Conservation (phyloP, 1,284 basidiomycete species). For the Moniliella sp. region DNA sequence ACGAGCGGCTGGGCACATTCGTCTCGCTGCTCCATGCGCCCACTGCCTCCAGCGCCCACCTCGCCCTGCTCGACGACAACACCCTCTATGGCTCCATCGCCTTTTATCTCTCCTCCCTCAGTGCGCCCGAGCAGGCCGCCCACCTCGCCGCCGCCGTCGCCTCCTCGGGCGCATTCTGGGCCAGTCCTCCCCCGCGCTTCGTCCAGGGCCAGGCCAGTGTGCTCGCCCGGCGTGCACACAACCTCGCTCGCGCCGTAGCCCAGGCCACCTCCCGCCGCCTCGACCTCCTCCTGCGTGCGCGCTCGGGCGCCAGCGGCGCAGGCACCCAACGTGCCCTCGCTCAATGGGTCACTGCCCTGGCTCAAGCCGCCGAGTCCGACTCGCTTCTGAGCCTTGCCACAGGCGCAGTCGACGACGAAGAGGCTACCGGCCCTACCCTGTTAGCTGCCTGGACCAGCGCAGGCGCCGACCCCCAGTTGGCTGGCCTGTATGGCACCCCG, state of each 20-base stretch:
- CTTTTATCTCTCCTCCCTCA: background rate
- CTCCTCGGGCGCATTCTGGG: background rate
- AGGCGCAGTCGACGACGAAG: no score
- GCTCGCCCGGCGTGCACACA: background rate
- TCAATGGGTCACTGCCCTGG: slow-evolving; percentile 11
- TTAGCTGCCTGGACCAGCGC: no score
- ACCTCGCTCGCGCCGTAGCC: background rate
- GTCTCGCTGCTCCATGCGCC: background rate
- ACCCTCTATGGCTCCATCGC: background rate
- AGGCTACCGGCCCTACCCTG: no score
- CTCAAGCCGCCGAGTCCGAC: slow-evolving; percentile 7
- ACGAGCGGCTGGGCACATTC: background rate
- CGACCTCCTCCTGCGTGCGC: background rate
- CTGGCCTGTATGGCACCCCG: slow-evolving; percentile 4
- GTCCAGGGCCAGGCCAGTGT: background rate
- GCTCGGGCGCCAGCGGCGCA: slow-evolving; percentile 5
- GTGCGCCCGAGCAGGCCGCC: background rate
- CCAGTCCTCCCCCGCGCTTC: no score
- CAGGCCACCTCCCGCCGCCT: background rate
- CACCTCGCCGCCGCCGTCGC: background rate
- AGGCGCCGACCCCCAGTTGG: background rate
- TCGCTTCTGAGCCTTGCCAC: background rate
- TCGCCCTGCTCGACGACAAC: background rate
- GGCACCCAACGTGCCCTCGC: slow-evolving; percentile 9
- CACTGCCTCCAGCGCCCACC: background rate